Evolutionary conservation across 129 eudicot genomes (phyloP).

Genomic region (Kitagawia praeruptora): DNA sequence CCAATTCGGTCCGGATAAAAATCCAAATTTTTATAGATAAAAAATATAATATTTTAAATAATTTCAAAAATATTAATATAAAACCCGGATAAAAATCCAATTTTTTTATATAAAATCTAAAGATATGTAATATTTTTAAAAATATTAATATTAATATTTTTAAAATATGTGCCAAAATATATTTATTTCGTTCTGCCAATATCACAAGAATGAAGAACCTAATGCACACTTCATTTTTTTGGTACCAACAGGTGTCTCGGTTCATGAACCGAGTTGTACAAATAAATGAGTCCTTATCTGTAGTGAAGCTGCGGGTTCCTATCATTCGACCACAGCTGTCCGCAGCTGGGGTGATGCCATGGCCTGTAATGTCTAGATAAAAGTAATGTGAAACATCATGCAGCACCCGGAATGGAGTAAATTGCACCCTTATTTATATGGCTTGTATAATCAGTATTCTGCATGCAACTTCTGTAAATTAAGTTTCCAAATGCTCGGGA

Average conservation of each 20-base stretch:
- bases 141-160: too few species aligned
- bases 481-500: background rate
- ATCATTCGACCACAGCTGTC: constrained; percentile 75
- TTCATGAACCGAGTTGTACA: constrained; percentile 82
- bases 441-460: background rate
- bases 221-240: background rate
- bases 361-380: constrained; percentile 2
- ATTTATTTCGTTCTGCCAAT: background rate
- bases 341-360: constrained; percentile 33
- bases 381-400: background rate
- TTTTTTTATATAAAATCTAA: too few species aligned
- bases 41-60: too few species aligned
- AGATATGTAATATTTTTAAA: too few species aligned
- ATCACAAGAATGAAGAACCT: background rate
- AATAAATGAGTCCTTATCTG: constrained; percentile 80
- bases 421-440: background rate
- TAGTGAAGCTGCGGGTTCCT: constrained; percentile 85
- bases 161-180: too few species aligned
- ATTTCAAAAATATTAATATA: too few species aligned
- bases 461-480: background rate
- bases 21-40: too few species aligned
- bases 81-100: too few species aligned
- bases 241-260: constrained; percentile 71
- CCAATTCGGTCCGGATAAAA: too few species aligned
- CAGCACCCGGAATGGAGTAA: background rate